phyloP scores from a whole-genome alignment of 192 early-diverging fungal genomes.

The Coemansia sp. region DNA sequence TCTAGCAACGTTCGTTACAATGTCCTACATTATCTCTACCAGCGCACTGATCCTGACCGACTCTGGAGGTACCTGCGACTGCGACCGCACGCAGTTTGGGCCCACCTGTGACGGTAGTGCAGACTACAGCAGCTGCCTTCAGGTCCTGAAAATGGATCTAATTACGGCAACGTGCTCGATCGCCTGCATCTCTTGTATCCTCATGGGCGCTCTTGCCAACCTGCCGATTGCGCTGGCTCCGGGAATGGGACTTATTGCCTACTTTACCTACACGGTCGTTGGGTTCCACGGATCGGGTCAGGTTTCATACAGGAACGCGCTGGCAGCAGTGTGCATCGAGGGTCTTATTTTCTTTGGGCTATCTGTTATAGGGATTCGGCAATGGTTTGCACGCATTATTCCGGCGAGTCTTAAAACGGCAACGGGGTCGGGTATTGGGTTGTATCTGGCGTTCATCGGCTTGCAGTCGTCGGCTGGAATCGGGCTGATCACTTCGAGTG shows the following conservation, averaged over 20 bases:
- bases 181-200: constrained; percentile 56
- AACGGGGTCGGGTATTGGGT: constrained; percentile 68
- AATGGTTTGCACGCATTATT: constrained; percentile 70
- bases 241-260: constrained; percentile 78
- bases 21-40: constrained; percentile 69
- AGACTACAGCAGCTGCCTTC: constrained; percentile 60
- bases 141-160: constrained; percentile 59
- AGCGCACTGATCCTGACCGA: constrained; percentile 71
- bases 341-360: constrained; percentile 73
- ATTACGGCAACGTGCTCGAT: constrained; percentile 71
- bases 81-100: constrained; percentile 50
- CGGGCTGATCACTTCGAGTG: constrained; percentile 60
- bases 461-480: constrained; percentile 76
- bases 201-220: constrained; percentile 69
- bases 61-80: constrained; percentile 71
- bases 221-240: constrained; percentile 76
- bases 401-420: constrained; percentile 69
- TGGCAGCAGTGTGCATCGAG: constrained; percentile 77
- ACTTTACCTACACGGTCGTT: constrained; percentile 79
- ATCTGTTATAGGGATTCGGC: constrained; percentile 71
- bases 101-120: constrained; percentile 56
- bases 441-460: constrained; percentile 75
- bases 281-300: constrained; percentile 72
- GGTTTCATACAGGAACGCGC: constrained; percentile 59
- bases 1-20: constrained; percentile 61